phyloP scores from a whole-genome alignment of 2,329 filamentous ascomycete species.

The Aureobasidium sp. region DNA sequence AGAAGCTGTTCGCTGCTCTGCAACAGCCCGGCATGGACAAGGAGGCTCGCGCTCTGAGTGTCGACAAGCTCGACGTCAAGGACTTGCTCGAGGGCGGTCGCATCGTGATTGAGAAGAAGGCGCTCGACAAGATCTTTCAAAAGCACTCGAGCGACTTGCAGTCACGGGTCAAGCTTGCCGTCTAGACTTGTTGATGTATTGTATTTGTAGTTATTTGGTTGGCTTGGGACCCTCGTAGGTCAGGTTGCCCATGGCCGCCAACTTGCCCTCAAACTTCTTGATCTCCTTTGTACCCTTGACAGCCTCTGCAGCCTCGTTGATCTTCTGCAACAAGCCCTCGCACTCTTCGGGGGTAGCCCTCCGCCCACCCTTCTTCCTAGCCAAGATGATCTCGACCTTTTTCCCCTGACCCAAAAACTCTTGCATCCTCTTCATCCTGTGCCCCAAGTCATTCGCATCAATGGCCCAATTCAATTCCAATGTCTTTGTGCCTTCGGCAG shows the following conservation, averaged over 20 bases:
- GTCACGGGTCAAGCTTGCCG: background rate
- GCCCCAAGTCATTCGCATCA: slow-evolving; percentile 61
- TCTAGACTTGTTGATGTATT: background rate
- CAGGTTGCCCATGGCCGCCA: slow-evolving; percentile 38
- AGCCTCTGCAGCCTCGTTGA: slow-evolving; percentile 39
- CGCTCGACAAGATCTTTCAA: slow-evolving; percentile 65
- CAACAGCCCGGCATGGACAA: slow-evolving; percentile 48
- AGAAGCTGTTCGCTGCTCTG: slow-evolving; percentile 59
- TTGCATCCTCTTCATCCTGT: slow-evolving; percentile 57
- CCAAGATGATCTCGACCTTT: slow-evolving; percentile 64
- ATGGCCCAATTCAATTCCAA: slow-evolving; percentile 91
- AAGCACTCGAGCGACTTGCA: slow-evolving; percentile 57
- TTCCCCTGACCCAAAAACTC: slow-evolving; percentile 66
- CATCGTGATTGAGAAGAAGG: slow-evolving; percentile 75
- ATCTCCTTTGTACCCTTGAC: slow-evolving; percentile 37
- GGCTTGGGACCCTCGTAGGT: slow-evolving; percentile 33
- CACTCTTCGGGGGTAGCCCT: slow-evolving; percentile 54
- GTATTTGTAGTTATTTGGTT: background rate
- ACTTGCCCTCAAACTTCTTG: slow-evolving; percentile 37
- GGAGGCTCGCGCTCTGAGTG: slow-evolving; percentile 59
- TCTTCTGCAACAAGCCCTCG: slow-evolving; percentile 44
- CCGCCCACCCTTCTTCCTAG: slow-evolving; percentile 55
- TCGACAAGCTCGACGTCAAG: slow-evolving; percentile 88
- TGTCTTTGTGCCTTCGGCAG: slow-evolving; percentile 52
- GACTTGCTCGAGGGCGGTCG: slow-evolving; percentile 78